Conservation (phyloP, 129 eudicot species). For the Arctium lappa region DNA sequence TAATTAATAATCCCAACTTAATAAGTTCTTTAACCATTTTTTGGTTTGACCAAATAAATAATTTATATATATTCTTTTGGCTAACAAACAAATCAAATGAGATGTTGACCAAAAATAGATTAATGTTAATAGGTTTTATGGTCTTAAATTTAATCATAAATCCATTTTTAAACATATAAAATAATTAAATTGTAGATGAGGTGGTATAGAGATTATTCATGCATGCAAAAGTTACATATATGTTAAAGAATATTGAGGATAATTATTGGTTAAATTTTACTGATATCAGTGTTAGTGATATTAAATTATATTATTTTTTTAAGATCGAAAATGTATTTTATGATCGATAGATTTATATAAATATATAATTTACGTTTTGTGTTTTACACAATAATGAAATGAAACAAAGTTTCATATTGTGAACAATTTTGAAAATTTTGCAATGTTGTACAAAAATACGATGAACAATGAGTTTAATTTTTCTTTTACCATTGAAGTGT, state of each 20-base stretch:
- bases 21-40: neutral
- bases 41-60: constrained; percentile 13
- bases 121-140: constrained; percentile 14
- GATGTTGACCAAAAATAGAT: constrained; percentile 30
- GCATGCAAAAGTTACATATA: constrained; percentile 9
- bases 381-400: neutral
- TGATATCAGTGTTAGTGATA: too few species aligned
- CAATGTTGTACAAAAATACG: too few species aligned
- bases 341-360: neutral
- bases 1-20: constrained; percentile 14
- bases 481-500: neutral
- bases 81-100: constrained; percentile 30
- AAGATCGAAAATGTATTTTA: neutral
- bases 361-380: neutral
- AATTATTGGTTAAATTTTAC: neutral
- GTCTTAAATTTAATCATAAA: constrained; percentile 10
- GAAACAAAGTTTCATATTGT: neutral
- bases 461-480: too few species aligned
- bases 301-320: too few species aligned
- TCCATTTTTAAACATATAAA: neutral
- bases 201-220: constrained; percentile 10
- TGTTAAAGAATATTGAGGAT: neutral
- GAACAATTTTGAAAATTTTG: neutral
- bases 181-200: neutral
- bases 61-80: constrained; percentile 13